Evolutionary conservation across 2,329 filamentous ascomycete genomes (phyloP).

Genomic region (Penicillium sp.): DNA sequence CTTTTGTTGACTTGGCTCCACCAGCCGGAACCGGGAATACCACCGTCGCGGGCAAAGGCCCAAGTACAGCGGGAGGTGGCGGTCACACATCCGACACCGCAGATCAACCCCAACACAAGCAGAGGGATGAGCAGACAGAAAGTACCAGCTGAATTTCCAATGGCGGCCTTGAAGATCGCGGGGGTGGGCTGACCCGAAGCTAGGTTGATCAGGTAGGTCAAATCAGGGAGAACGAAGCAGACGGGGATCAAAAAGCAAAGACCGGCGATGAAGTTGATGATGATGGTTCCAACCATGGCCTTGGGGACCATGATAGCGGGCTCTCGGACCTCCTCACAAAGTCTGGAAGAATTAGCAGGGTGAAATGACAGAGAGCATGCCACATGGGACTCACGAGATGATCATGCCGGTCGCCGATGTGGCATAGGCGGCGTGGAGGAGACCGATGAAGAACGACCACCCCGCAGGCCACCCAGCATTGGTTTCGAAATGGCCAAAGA

Average conservation of each 20-base stretch:
- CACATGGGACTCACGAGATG: constrained; percentile 57
- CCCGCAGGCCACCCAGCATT: constrained; percentile 66
- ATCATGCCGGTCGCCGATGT: constrained; percentile 73
- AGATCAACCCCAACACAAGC: constrained; percentile 68
- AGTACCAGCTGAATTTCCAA: constrained; percentile 65
- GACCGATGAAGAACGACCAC: constrained; percentile 68
- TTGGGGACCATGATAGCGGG: constrained; percentile 63
- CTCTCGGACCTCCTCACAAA: constrained; percentile 67
- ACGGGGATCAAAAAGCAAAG: constrained; percentile 66
- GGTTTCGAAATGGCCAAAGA: constrained; percentile 54
- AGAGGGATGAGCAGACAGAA: constrained; percentile 65
- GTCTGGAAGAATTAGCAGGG: constrained; percentile 31
- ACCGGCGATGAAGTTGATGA: constrained; percentile 61
- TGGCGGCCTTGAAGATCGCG: constrained; percentile 68
- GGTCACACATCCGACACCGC: constrained; percentile 67
- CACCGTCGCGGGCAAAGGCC: constrained; percentile 68
- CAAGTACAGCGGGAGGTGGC: constrained; percentile 69
- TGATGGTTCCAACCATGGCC: constrained; percentile 65
- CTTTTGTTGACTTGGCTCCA: constrained; percentile 62
- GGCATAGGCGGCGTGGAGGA: constrained; percentile 63
- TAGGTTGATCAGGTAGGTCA: constrained; percentile 58
- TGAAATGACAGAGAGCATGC: background rate
- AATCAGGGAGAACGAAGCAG: constrained; percentile 68
- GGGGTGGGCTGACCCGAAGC: constrained; percentile 71
- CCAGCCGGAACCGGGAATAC: constrained; percentile 63